Evolutionary conservation across 129 eudicot species (phyloP), one percentile per base, ranked within the genome.

Genomic region (Ambrosia trifida): DNA sequence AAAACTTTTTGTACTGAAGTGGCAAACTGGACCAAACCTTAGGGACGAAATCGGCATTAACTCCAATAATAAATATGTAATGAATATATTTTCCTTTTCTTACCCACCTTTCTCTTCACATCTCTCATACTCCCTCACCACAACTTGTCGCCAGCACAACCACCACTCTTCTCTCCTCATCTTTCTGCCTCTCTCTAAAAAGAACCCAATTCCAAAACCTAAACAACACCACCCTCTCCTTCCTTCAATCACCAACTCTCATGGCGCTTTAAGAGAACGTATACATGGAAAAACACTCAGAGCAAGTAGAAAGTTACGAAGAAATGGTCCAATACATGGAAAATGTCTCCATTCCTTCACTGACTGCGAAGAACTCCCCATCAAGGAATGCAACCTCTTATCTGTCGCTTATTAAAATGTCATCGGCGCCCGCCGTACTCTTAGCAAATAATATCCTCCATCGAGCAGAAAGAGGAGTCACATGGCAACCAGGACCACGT

Each of bases 261-360:
- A 79, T 86, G 74, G 80, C 87, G 72, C 87, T 88, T 18, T 88
- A 88, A 16, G 90, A 88, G 77, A 64, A 72, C 71, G 89, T 87
- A 2, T 82, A 84, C 84, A 84, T 82, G 89, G 89, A 31, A 87
- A n/a, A 87, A 60, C 88, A 85, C 41, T 83, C 95, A 28, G 95
- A 88, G 75, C 95, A 88, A 51, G 95, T 90, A n/a, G 95, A 88
- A 47, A 82, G 95, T 0, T 88, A 88, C 86, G 95, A 88, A 30
- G 95, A 88, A 9, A 88, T 88, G 95, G 91, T 88, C 12, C 83
- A 85, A 33, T 85, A 85, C 81, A 88, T 88, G 95, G 95, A 88
- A 72, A 87, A 84, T 20, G 89, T 87, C 44, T 83, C 88, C 72
- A 46, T 20, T 69, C 83, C 0, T 76, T 86, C 65, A 54, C 82